These are phyloP conservation scores for Epichloe typhina DNA, from an alignment of 2,329 filamentous ascomycete species.

Conservation along the genomic window DNA sequence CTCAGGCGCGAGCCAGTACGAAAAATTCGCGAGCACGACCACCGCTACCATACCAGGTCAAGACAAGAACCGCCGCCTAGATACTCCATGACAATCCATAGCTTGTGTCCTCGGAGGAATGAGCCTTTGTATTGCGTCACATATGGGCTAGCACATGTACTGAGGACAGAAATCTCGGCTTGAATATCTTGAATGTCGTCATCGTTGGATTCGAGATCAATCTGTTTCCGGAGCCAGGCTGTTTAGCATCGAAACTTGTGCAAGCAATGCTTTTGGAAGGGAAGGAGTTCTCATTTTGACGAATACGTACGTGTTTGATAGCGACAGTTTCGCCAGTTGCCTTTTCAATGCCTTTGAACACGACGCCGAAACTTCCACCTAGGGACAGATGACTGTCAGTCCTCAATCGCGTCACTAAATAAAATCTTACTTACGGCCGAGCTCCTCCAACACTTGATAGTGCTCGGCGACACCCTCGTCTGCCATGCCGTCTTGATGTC, in stretches of 20 bases:
- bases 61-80: constrained; percentile 89
- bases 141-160: constrained; percentile 85
- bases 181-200: constrained; percentile 98
- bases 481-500: constrained; percentile 30
- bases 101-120: constrained; percentile 87
- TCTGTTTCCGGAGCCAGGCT: constrained; percentile 39
- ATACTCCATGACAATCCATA: constrained; percentile 99
- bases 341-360: constrained; percentile 93
- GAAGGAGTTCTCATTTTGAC: background rate
- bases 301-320: constrained; percentile 72
- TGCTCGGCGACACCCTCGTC: constrained; percentile 62
- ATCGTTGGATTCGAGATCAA: constrained; percentile 96
- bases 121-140: constrained; percentile 95
- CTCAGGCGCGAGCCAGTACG: background rate
- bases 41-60: constrained; percentile 54
- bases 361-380: constrained; percentile 92
- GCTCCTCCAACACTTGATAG: constrained; percentile 91
- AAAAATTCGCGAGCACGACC: background rate
- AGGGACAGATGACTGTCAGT: constrained; percentile 1
- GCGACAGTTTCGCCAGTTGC: constrained; percentile 85
- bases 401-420: too few species aligned
- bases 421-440: constrained; percentile 59
- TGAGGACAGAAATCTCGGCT: constrained; percentile 88
- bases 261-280: background rate
- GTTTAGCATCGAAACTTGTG: background rate